Conservation (phyloP, 2,329 filamentous ascomycete genomes). For the Phaeosphaeriaceae sp. region DNA sequence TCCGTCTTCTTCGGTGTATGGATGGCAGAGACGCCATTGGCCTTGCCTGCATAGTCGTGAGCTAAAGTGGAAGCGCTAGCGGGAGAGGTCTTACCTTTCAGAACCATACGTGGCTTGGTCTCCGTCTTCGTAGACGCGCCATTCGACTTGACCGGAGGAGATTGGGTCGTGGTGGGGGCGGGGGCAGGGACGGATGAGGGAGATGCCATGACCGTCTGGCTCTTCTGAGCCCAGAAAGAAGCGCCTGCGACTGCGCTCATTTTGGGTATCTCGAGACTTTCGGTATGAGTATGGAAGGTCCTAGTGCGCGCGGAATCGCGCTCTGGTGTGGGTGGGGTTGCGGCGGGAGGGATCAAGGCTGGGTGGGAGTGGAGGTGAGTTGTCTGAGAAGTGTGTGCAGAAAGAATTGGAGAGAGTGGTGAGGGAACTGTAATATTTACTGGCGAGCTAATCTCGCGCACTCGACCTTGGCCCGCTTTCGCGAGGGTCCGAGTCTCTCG, state of each 20-base stretch:
- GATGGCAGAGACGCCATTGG: conserved; percentile 3
- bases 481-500: background rate
- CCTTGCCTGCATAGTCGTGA: background rate
- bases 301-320: background rate
- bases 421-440: background rate
- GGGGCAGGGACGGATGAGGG: background rate
- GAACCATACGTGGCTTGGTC: background rate
- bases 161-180: background rate
- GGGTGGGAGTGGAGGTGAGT: background rate
- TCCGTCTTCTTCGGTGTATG: conserved; percentile 10
- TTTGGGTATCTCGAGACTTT: background rate
- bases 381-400: background rate
- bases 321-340: background rate
- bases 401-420: background rate
- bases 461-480: background rate
- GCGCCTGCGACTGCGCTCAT: background rate
- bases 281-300: background rate
- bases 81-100: background rate
- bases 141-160: background rate
- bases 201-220: conserved; percentile 3
- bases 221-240: conserved; percentile 11
- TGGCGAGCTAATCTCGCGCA: background rate
- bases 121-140: background rate
- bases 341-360: background rate
- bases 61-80: background rate